Base-by-base conservation (phyloP, 495 filamentous ascomycete genomes). In the Penicillium paradoxum region DNA sequence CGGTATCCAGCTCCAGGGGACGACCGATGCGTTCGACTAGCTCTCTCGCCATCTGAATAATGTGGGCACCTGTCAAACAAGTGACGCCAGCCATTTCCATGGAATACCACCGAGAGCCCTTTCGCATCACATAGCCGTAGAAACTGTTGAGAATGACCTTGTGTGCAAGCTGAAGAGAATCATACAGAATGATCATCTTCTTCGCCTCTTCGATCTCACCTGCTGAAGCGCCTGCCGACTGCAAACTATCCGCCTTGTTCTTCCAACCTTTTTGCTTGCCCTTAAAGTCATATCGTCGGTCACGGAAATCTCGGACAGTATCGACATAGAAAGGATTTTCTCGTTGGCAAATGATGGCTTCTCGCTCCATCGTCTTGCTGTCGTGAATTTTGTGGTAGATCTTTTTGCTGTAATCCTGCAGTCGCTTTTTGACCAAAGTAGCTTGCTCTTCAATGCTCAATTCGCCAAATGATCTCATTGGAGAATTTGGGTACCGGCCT, bases 31-130 rank as follows among this genome's bases (percentile, higher is more conserved):
- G 81, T 63, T 99, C 93, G 10, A 99, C 91, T 15, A 99, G 79
- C 59, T 95, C 87, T 67, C 91, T 82, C 15, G 93, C 93, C 82
- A 99, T 86, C 65, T 97, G 93, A 66, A 99, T 99, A 66, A 99
- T 99, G 49, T 85, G 90, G 14, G 93, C 93, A 50, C 93, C 93
- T 1, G 93, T 99, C 51, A 99, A 71, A 75, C 93, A 99, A 25
- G 93, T 99, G 17, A 99, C 95, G 63, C 93, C 93, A 11, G 93
- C 93, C 93, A 99, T 99, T 68, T 97, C 93, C 89, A 99, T 88
- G 33, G 95, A 97, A 65, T 97, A 99, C 93, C 93, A 99, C 44
- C 93, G 80, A 36, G 92, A 97, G 5, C 93, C 93, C 68, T 99
- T 99, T 70, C 93, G 79, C 93, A 99, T 99, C 56, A 97, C 93